phyloP scores from a whole-genome alignment of 2,329 filamentous ascomycete species.

The Lanzia echinophila region DNA sequence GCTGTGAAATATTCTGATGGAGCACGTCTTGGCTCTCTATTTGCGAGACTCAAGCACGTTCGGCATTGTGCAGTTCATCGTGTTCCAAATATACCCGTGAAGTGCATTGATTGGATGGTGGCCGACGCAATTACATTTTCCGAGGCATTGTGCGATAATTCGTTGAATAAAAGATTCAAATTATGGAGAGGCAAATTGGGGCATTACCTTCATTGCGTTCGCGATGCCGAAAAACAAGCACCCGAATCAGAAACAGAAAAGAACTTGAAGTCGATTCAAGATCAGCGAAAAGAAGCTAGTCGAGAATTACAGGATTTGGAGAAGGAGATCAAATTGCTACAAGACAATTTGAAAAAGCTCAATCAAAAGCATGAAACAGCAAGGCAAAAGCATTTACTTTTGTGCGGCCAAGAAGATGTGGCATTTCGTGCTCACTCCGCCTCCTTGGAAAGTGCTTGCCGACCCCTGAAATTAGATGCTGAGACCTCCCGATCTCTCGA shows the following conservation, averaged over 20 bases:
- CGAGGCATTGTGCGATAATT: slow-evolving; percentile 6
- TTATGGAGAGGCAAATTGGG: background rate
- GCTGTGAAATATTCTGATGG: slow-evolving; percentile 5
- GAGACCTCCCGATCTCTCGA: background rate
- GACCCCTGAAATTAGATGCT: background rate
- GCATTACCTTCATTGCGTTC: background rate
- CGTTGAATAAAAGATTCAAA: background rate
- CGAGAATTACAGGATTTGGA: too few relatives aligned
- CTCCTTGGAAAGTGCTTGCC: background rate
- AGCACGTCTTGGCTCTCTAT: background rate
- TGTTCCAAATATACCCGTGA: slow-evolving; percentile 8
- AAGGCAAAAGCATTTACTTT: too few relatives aligned
- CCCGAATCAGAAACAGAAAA: background rate
- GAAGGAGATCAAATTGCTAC: too few relatives aligned
- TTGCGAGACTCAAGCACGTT: slow-evolving; percentile 8
- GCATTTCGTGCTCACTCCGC: background rate
- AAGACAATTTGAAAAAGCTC: too few relatives aligned
- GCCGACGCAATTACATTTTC: slow-evolving; percentile 8
- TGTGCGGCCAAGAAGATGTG: background rate
- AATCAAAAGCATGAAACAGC: too few relatives aligned
- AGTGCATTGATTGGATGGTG: slow-evolving; percentile 8
- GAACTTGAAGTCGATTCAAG: background rate
- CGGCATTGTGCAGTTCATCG: slow-evolving; percentile 15
- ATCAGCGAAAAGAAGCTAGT: too few relatives aligned
- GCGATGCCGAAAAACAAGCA: background rate